phyloP scores from a whole-genome alignment of 2,329 filamentous ascomycete species.

The Epichloe aotearoae region DNA sequence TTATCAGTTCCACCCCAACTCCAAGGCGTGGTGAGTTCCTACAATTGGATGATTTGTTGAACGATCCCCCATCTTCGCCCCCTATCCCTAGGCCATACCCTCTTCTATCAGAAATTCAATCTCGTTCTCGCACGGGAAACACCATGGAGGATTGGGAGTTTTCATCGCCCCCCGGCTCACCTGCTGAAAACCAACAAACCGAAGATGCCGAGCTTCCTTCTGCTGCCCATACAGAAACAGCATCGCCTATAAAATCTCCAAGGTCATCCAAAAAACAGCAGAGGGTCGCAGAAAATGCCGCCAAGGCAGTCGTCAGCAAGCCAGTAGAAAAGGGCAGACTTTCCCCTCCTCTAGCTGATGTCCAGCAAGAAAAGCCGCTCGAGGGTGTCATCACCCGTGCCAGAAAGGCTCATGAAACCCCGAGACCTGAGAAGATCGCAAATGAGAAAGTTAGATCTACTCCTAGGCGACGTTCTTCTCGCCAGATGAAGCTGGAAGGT shows the following conservation, averaged over 20 bases:
- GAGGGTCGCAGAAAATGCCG: neutral
- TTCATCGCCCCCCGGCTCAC: slow-evolving; percentile 46
- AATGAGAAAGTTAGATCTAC: neutral
- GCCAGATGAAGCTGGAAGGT: neutral
- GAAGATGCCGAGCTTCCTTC: slow-evolving; percentile 8
- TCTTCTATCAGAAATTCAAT: slow-evolving; percentile 37
- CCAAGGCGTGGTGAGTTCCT: slow-evolving; percentile 40
- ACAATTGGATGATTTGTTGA: slow-evolving; percentile 35
- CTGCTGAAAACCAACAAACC: slow-evolving; percentile 21
- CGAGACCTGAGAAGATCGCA: neutral
- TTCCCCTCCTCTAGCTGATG: neutral
- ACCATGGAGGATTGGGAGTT: slow-evolving; percentile 35
- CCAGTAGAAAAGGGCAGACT: neutral
- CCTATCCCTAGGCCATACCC: slow-evolving; percentile 40
- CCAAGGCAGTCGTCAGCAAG: neutral
- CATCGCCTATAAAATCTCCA: slow-evolving; percentile 8
- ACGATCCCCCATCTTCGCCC: slow-evolving; percentile 45
- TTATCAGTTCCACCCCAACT: slow-evolving; percentile 46
- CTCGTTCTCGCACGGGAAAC: slow-evolving; percentile 26
- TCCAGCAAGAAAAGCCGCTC: neutral
- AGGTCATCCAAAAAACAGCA: slow-evolving; percentile 7
- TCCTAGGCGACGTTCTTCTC: slow-evolving; percentile 1
- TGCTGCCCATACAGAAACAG: slow-evolving; percentile 6
- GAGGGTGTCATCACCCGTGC: slow-evolving; percentile 2
- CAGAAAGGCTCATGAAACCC: neutral